Evolutionary conservation across 2,329 filamentous ascomycete species (phyloP), one percentile per base, ranked within the genome.

Genomic region (Xylaria sp.): DNA sequence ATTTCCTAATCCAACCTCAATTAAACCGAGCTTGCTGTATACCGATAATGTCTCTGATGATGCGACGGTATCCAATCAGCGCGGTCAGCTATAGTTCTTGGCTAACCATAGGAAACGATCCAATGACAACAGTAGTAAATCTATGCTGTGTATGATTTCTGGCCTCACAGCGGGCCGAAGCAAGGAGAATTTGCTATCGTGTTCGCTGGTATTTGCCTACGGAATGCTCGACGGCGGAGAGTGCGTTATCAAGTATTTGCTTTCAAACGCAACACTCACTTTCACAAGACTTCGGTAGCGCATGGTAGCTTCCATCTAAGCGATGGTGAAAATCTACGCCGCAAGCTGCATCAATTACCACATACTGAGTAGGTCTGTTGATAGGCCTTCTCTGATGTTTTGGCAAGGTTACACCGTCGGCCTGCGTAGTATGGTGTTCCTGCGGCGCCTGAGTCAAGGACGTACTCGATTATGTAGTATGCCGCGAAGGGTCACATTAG

Each of bases 11-110:
- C 61, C 63, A 57, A 65, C 63, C 65, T 43, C 68, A 73, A 72
- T n/a, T 66, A 70, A 71, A 63, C 71, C 72, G 70, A 71, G 70
- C 66, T 63, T 52, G 17, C 68, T 62, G 69, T 66, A 68, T 65
- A 62, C 28, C 9, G 9, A 68, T 71, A 63, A 69, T 71, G 66
- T 71, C 68, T 72, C 70, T 68, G 70, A 59, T 67, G 58, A 62
- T 70, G 62, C 64, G 62, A 66, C 61, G 52, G 65, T 58, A 69
- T 59, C 55, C 50, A 57, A 57, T 56, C 65, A 63, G 65, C 63
- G 58, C 64, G 57, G 55, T 63, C 67, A 61, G 66, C 65, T 58
- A 64, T 54, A 64, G 61, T 65, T 67, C 64, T 69, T 66, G 64
- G 68, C 65, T 63, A 55, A 61, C 57, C 61, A 55, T 57, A 43